A percentile compares a stretch with the other conserved stretches of the same genome.
These are phyloP conservation scores for Candida ovalis DNA, from an alignment of 805 yeast genomes.

Conservation along the genomic window DNA sequence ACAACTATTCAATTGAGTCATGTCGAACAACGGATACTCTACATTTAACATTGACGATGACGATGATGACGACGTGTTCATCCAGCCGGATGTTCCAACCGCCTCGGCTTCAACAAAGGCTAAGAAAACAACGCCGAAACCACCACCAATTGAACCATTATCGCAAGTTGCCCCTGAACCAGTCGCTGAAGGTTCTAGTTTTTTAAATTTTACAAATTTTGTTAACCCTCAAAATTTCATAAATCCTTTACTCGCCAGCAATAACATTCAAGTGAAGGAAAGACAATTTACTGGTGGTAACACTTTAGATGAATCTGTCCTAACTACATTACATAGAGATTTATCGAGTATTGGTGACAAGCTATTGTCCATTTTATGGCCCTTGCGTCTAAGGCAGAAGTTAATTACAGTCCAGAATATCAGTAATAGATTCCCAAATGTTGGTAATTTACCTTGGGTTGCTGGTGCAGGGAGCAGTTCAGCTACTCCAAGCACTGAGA, in stretches of 20 bases:
- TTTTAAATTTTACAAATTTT: slow-evolving; percentile 30
- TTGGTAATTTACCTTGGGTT: not conserved
- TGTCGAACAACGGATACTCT: slow-evolving; percentile 9
- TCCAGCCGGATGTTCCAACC: slow-evolving; percentile 30
- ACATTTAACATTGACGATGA: slow-evolving; percentile 28
- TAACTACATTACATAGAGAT: slow-evolving; percentile 40
- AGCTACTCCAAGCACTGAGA: slow-evolving; percentile 8
- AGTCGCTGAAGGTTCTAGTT: slow-evolving; percentile 3
- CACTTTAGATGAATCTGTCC: slow-evolving; percentile 54
- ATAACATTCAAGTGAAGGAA: slow-evolving; percentile 35
- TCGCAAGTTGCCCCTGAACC: slow-evolving; percentile 4
- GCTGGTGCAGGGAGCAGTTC: not conserved
- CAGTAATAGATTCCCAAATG: slow-evolving; percentile 20
- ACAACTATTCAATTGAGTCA: not conserved
- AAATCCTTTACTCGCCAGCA: slow-evolving; percentile 23
- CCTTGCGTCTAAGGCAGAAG: slow-evolving; percentile 30
- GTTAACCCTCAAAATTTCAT: slow-evolving; percentile 31
- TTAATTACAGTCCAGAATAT: slow-evolving; percentile 26
- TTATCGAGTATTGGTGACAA: slow-evolving; percentile 32
- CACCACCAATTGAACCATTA: slow-evolving; percentile 6
- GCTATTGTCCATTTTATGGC: slow-evolving; percentile 35
- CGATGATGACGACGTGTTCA: slow-evolving; percentile 30
- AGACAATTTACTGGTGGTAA: slow-evolving; percentile 55
- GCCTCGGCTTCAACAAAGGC: slow-evolving; percentile 4
- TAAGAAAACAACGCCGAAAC: not conserved